Base-by-base conservation (phyloP, 2,329 filamentous ascomycete species). In the Botrytis porri region DNA sequence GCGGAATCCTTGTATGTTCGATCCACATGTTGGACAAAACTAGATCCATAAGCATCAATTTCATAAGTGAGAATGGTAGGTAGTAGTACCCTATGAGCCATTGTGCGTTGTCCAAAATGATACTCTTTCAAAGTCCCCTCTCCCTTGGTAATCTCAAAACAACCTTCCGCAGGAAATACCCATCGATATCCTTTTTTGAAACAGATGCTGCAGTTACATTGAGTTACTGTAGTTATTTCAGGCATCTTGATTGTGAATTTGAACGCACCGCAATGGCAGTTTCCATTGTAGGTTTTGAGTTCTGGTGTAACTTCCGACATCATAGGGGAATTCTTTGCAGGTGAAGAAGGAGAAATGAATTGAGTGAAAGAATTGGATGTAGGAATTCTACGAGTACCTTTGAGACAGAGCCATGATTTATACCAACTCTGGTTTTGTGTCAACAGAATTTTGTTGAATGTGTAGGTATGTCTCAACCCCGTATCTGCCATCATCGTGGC, bases 191-290 rank as follows among this genome's bases (percentile, higher is more conserved):
- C 84, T 78, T 86, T 86, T 76, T 84, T 86, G 77, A 75, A 77
- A 79, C 91, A 91, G 75, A 91, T 87, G 81, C 89, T 92, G 82
- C 92, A 93, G 81, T 90, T 90, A 82, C 91, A 92, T 78, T 87
- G 84, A 7, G 81, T 79, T 9, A 84, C 85, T 7, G 84, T 80
- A 77, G 87, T 88, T 74, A 92, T 84, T 78, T 91, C 88, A 35
- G 89, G 87, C 20, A 89, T 63, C 4, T 82, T 79, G 71, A 83
- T 77, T 77, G 86, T 86, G 78, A 85, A 89, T 75, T 87, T 82
- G 75, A 86, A 87, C 57, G 83, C 82, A 9, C 83, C 84, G 79
- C 88, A 89, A 79, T 89, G 87, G 82, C 87, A 89, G 80, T 86
- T 88, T 79, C 86, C 87, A 35, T 87, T 83, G 80, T 89, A 80